Conservation (phyloP, 495 filamentous ascomycete genomes). For the Hypoxylon perforatum region DNA sequence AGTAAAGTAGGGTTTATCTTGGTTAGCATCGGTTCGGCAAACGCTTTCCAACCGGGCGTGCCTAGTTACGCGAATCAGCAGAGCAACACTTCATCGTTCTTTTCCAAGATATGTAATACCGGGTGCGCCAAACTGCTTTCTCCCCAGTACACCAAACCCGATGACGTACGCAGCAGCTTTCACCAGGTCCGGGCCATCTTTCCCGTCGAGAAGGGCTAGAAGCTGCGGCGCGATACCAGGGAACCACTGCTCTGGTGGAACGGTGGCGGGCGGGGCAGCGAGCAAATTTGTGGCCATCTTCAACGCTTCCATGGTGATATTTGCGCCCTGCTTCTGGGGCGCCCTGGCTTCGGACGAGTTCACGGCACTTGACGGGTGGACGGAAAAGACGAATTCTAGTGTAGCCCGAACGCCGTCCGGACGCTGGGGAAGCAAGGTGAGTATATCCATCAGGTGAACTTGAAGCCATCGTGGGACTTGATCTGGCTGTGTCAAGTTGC, state of each 20-base stretch:
- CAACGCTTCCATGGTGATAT: constrained; percentile 78
- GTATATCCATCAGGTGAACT: constrained; percentile 62
- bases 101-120: constrained; percentile 50
- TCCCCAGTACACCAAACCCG: constrained; percentile 76
- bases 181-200: constrained; percentile 69
- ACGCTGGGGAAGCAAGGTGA: constrained; percentile 74
- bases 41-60: constrained; percentile 74
- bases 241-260: constrained; percentile 70
- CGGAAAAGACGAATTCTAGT: constrained; percentile 75
- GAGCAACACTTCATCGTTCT: background rate
- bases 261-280: constrained; percentile 68
- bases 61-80: constrained; percentile 46
- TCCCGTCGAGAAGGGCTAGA: constrained; percentile 72
- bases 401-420: constrained; percentile 72
- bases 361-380: constrained; percentile 61
- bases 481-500: constrained; percentile 57
- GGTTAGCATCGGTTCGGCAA: constrained; percentile 73
- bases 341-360: constrained; percentile 50
- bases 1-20: constrained; percentile 66
- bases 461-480: constrained; percentile 61
- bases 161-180: constrained; percentile 78
- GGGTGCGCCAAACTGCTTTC: constrained; percentile 72
- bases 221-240: constrained; percentile 73
- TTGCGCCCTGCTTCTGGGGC: constrained; percentile 64
- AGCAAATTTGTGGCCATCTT: constrained; percentile 72